These are phyloP conservation scores for Filobasidium wieringae DNA, from an alignment of 768 basidiomycete species.

Conservation along the genomic window DNA sequence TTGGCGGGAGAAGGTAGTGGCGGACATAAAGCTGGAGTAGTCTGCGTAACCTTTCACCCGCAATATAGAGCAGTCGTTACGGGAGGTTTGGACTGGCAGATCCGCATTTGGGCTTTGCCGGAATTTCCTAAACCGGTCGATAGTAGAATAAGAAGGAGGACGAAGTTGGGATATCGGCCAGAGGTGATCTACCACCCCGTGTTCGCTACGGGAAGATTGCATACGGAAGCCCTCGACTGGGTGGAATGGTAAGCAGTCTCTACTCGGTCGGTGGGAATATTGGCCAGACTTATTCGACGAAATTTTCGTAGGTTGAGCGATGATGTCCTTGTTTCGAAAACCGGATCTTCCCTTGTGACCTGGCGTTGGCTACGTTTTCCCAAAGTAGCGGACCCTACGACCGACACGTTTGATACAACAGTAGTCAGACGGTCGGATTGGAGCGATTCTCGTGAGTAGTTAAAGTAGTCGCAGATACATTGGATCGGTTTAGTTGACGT, in stretches of 20 bases:
- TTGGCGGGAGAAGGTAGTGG: conserved; percentile 17
- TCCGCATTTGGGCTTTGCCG: conserved; percentile 21
- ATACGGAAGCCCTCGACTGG: conserved; percentile 11
- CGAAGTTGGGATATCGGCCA: conserved; percentile 17
- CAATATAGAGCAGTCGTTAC: background rate
- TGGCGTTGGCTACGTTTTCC: conserved; percentile 21
- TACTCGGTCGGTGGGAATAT: background rate
- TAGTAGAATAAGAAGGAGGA: background rate
- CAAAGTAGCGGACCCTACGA: conserved; percentile 11
- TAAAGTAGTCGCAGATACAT: background rate
- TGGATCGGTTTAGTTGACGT: background rate
- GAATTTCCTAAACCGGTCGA: conserved; percentile 6
- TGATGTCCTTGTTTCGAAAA: conserved; percentile 15
- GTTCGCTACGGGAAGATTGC: conserved; percentile 17
- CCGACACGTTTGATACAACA: background rate
- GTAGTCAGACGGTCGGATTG: conserved; percentile 2
- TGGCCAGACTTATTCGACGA: background rate
- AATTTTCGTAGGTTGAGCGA: conserved; percentile 16
- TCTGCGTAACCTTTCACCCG: conserved; percentile 5
- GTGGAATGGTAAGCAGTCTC: conserved; percentile 18
- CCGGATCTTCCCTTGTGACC: background rate
- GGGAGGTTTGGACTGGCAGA: conserved; percentile 11
- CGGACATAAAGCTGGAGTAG: conserved; percentile 16
- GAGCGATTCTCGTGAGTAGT: conserved; percentile 11
- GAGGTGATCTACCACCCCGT: conserved; percentile 13